Base-by-base conservation (phyloP, 2,329 filamentous ascomycete species). In the Pestalotiopsis sp. region DNA sequence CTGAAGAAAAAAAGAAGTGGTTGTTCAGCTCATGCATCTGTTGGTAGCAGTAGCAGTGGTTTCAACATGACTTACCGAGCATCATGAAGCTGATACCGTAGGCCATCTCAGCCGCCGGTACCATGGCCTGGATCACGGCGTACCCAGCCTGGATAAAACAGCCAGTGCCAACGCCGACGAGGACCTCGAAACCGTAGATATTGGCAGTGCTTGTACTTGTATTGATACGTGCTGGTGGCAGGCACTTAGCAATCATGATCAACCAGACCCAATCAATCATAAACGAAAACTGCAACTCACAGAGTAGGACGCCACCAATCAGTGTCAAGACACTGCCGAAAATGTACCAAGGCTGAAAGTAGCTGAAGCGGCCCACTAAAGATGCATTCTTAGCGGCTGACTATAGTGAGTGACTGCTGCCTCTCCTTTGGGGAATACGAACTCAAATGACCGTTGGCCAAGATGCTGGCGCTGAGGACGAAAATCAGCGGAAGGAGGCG, bases 401-500 rank as follows among this genome's bases (percentile, higher is more conserved):
- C 38, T 41, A 41, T 41, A 41, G 38, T 41, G 38, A 41, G 9
- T 41, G n/a, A n/a, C n/a, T n/a, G n/a, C n/a, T n/a, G n/a, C n/a
- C n/a, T n/a, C n/a, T 41, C 38, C 9, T 9, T 13, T 41, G 9
- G 13, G 38, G 38, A 41, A 41, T 41, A 41, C 38, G 38, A 41
- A 41, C 38, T 41, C 5, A 39, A 39, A 0, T 73, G 71, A 5
- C 78, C 75, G 0, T 79, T 82, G n/a, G 78, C 20, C n/a, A 83
- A 73, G 36, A 78, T 75, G 56, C 75, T 72, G 56, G 78, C 69
- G n/a, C 80, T 77, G 1, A 81, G 66, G 1, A 82, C 52, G 31
- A 80, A 68, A 58, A 82, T 70, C 75, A 84, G 80, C 0, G 82
- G 82, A 4, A 84, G 70, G 1, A 85, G 73, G 66, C 82, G 81